These are phyloP conservation scores for Akebia trifoliata DNA, from an alignment of 164 flowering plant genomes.

Conservation along the genomic window DNA sequence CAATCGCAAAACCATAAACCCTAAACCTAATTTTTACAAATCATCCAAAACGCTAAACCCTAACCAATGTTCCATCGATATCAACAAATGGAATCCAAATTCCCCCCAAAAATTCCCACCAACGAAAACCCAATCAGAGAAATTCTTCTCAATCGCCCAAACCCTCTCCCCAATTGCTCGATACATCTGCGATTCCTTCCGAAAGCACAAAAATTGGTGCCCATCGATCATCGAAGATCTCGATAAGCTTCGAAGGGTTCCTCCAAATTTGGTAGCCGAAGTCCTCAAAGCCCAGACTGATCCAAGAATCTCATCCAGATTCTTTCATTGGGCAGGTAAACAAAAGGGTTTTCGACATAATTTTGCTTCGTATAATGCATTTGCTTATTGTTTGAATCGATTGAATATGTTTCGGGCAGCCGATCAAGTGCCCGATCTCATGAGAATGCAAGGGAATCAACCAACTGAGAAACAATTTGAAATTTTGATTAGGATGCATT, in stretches of 20 bases:
- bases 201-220: conserved; percentile 62
- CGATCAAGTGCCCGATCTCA: conserved; percentile 87
- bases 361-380: conserved; percentile 76
- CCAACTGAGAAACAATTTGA: conserved; percentile 93
- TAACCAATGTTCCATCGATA: conserved; percentile 22
- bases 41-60: conserved; percentile 16
- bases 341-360: conserved; percentile 84
- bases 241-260: conserved; percentile 73
- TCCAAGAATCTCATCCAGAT: conserved; percentile 58
- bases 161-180: conserved; percentile 85
- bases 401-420: conserved; percentile 60
- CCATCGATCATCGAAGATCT: conserved; percentile 56
- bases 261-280: conserved; percentile 74
- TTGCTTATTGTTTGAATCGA: conserved; percentile 78
- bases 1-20: conserved; percentile 52
- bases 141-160: conserved; percentile 40
- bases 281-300: conserved; percentile 65
- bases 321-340: conserved; percentile 94
- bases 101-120: conserved; percentile 12
- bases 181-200: conserved; percentile 78
- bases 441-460: conserved; percentile 77
- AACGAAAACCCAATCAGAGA: conserved; percentile 34
- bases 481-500: conserved; percentile 84
- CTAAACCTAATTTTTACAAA: conserved; percentile 2
- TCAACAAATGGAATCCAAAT: conserved; percentile 76